Evolutionary conservation across 1,284 basidiomycete genomes (phyloP).

Genomic region (Takashimella tepidaria): DNA sequence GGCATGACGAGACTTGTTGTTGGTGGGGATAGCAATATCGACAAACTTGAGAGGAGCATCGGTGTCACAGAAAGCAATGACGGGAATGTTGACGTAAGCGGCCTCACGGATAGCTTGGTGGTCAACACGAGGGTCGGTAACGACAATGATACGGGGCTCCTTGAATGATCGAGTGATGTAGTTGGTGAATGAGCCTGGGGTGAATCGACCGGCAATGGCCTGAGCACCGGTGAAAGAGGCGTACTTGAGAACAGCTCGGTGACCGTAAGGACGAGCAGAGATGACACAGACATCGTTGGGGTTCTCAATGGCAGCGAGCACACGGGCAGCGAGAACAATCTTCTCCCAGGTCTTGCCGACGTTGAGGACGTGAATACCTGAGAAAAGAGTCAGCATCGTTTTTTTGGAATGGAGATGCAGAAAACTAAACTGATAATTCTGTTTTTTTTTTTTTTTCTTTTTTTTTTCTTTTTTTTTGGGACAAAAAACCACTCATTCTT

Average conservation of each 20-base stretch:
- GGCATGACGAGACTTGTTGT: constrained; percentile 97
- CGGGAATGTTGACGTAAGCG: constrained; percentile 99
- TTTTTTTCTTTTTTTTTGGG: too few species aligned
- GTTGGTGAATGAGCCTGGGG: constrained; percentile 98
- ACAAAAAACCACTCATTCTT: too few species aligned
- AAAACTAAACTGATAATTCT: too few species aligned
- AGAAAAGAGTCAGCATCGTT: constrained; percentile 10
- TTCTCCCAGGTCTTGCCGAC: constrained; percentile 99
- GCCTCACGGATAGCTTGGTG: constrained; percentile 99
- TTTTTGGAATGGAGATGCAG: too few species aligned
- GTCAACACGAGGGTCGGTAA: constrained; percentile 98
- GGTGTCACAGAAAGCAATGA: constrained; percentile 97
- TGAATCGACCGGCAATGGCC: constrained; percentile 98
- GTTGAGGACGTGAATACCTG: constrained; percentile 96
- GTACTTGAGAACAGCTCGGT: constrained; percentile 98
- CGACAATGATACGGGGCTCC: constrained; percentile 96
- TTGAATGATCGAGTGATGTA: constrained; percentile 99
- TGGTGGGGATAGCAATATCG: constrained; percentile 96
- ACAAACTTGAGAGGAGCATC: constrained; percentile 96
- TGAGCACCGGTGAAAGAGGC: constrained; percentile 97
- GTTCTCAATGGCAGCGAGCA: constrained; percentile 94
- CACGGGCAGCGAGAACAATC: constrained; percentile 87
- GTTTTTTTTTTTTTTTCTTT: too few species aligned
- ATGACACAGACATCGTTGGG: constrained; percentile 97
- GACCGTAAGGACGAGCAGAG: constrained; percentile 95